Conservation (phyloP, 495 filamentous ascomycete species). For the Hypoxylon subgilvum region DNA sequence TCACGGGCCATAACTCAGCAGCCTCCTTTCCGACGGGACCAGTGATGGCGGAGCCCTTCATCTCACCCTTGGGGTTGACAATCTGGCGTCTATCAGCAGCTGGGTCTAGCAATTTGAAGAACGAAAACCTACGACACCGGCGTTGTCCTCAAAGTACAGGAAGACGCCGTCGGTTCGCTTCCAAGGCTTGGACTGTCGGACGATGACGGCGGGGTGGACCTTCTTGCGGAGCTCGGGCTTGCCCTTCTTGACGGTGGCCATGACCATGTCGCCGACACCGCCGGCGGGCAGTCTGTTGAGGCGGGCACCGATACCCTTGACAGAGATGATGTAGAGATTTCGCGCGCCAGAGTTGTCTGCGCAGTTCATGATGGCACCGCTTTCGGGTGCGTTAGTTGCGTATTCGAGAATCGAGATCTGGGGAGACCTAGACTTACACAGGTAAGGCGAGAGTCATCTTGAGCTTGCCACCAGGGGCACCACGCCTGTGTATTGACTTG, state of each 20-base stretch:
- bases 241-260: slow-evolving; percentile 99
- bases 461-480: slow-evolving; percentile 98
- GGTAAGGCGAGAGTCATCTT: slow-evolving; percentile 99
- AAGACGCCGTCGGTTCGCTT: slow-evolving; percentile 95
- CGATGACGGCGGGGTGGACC: slow-evolving; percentile 98
- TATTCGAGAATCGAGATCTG: slow-evolving; percentile 66
- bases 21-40: slow-evolving; percentile 99
- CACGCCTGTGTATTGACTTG: slow-evolving; percentile 64
- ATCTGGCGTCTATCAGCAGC: slow-evolving; percentile 63
- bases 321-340: slow-evolving; percentile 99
- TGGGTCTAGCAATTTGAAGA: too few relatives aligned
- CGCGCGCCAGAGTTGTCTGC: slow-evolving; percentile 92
- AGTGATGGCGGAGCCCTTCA: slow-evolving; percentile 99
- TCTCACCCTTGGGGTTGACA: slow-evolving; percentile 99
- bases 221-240: slow-evolving; percentile 99
- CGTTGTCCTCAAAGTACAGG: slow-evolving; percentile 96
- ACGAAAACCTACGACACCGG: slow-evolving; percentile 33
- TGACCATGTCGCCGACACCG: slow-evolving; percentile 98
- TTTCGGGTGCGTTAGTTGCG: slow-evolving; percentile 74
- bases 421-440: slow-evolving; percentile 72
- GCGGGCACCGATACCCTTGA: slow-evolving; percentile 97
- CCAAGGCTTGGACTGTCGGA: slow-evolving; percentile 99
- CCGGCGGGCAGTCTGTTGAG: slow-evolving; percentile 97
- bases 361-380: slow-evolving; percentile 95
- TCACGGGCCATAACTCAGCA: slow-evolving; percentile 97